Base-by-base conservation (phyloP, 2,329 filamentous ascomycete genomes). In the Cercospora citrullina region DNA sequence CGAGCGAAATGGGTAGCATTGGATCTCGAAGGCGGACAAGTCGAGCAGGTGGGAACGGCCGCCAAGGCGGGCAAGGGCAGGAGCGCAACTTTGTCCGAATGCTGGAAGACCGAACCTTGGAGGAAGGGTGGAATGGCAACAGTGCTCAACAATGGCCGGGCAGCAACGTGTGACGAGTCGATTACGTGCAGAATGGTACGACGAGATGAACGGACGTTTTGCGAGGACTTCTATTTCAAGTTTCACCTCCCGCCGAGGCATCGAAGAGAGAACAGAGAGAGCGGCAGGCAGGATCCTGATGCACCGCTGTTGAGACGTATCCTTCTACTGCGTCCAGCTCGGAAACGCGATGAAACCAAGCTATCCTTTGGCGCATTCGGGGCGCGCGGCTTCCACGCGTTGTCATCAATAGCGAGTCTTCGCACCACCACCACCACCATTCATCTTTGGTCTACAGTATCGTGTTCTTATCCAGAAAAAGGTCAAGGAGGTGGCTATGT, bases 41-140 rank as follows among this genome's bases (percentile, higher is more conserved):
- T 77, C 87, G 93, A 65, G 86, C 75, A 18, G 69, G 68, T 45
- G 69, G 64, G 0, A 60, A 45, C 18, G 63, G 53, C 64, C 64
- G 63, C 78, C 84, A 80, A 84, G 83, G 65, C 57, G 85, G 81
- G 70, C 90, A 94, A 76, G 72, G 68, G 23, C 70, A 74, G 45
- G 70, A 77, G 36, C 86, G 93, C 51, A 94, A 98, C 77, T 97
- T 99, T 77, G 96, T 99, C 75, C 89, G 95, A 65, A 97, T 91
- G 70, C 84, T 99, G 71, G 95, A 99, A 81, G 95, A 98, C 81
- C 88, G 95, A 39, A 97, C 94, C 1, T 83, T 98, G 65, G 94
- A 97, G 79, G 94, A 98, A 80, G 93, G 93, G 1, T 97, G 77
- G 77, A 77, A 71, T 51, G 73, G 75, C 21, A 72, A 72, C 5